phyloP scores from a whole-genome alignment of 1,284 basidiomycete genomes.

The Tilletia horrida region DNA sequence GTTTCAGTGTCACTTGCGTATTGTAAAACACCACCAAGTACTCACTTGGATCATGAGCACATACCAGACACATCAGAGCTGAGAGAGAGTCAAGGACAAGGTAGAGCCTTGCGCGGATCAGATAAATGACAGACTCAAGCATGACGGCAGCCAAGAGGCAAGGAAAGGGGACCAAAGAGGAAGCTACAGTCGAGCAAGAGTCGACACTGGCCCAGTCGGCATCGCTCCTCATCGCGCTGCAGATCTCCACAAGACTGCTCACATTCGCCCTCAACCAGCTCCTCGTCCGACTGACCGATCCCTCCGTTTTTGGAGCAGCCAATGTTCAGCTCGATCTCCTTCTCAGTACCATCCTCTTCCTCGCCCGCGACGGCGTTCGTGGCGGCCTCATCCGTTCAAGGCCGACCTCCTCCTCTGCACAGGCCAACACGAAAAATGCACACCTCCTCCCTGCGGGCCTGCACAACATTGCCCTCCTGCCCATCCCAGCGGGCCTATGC shows the following conservation, averaged over 20 bases:
- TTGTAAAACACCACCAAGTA: too few relatives aligned
- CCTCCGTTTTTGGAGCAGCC: conserved; percentile 79
- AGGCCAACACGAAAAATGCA: neutral
- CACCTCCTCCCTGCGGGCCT: conserved; percentile 1
- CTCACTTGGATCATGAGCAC: too few relatives aligned
- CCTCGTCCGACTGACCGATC: conserved; percentile 77
- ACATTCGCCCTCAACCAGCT: conserved; percentile 86
- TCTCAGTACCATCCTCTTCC: conserved; percentile 82
- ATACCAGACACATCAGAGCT: too few relatives aligned
- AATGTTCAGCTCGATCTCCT: conserved; percentile 82
- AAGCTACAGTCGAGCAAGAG: neutral
- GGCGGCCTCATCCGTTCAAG: neutral
- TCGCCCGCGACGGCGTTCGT: conserved; percentile 79
- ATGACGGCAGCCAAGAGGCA: neutral
- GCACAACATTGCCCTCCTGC: conserved; percentile 47
- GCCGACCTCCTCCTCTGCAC: neutral
- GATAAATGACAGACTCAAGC: neutral
- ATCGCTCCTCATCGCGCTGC: conserved; percentile 78
- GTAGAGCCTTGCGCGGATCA: too few relatives aligned
- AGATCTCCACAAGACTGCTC: conserved; percentile 74
- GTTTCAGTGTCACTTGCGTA: too few relatives aligned
- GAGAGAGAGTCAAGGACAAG: too few relatives aligned
- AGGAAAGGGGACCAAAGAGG: neutral
- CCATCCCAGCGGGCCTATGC: conserved; percentile 35
- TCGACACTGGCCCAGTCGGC: conserved; percentile 59